Conservation (phyloP, 768 basidiomycete genomes). For the Leccinum imitatum region DNA sequence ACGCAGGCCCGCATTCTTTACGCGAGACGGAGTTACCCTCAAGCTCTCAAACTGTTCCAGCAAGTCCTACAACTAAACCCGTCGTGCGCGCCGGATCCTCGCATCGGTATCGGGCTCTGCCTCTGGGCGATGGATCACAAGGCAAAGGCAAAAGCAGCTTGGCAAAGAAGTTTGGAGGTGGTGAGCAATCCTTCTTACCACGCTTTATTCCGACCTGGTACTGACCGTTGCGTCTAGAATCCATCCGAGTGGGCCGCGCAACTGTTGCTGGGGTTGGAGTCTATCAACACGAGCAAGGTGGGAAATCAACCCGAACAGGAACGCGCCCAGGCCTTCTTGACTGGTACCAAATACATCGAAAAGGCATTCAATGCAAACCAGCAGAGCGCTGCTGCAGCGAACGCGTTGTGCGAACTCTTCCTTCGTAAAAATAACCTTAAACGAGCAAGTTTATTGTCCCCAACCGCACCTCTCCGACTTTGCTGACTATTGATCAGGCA, state of each 20-base stretch:
- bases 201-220: not conserved
- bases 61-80: slow-evolving; percentile 78
- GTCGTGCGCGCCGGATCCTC: slow-evolving; percentile 83
- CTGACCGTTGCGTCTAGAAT: slow-evolving; percentile 47
- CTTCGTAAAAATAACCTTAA: slow-evolving; percentile 65
- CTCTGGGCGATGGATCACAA: slow-evolving; percentile 88
- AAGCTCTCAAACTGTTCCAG: slow-evolving; percentile 85
- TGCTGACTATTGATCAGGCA: slow-evolving; percentile 46
- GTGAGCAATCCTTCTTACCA: slow-evolving; percentile 45
- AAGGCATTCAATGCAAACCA: slow-evolving; percentile 75
- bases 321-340: slow-evolving; percentile 56
- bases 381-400: slow-evolving; percentile 77
- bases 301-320: slow-evolving; percentile 62
- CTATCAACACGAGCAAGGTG: slow-evolving; percentile 82
- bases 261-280: slow-evolving; percentile 81
- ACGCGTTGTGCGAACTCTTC: slow-evolving; percentile 79
- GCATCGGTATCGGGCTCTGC: slow-evolving; percentile 94
- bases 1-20: slow-evolving; percentile 81
- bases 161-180: slow-evolving; percentile 86
- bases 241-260: slow-evolving; percentile 76
- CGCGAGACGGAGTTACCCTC: slow-evolving; percentile 69
- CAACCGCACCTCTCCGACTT: not conserved
- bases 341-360: slow-evolving; percentile 70
- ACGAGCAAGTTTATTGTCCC: slow-evolving; percentile 43
- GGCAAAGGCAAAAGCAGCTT: slow-evolving; percentile 79